Base-by-base conservation (phyloP, 768 basidiomycete species). In the Pisolithus marmoratus region DNA sequence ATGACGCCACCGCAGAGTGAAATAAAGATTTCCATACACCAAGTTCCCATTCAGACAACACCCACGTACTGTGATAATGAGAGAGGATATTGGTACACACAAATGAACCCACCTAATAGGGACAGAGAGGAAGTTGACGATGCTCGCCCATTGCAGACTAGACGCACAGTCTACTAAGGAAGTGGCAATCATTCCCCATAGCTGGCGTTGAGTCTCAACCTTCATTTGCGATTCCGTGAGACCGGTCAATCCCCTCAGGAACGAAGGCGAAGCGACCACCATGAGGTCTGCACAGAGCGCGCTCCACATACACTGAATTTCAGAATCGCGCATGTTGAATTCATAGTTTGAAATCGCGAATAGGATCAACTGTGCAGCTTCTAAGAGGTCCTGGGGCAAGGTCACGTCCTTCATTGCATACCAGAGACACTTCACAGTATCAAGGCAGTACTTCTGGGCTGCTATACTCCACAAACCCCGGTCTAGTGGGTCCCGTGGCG, bases 341-440 rank as follows among this genome's bases (percentile, higher is more conserved):
- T 67, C 59, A 31, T 68, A 69, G 49, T 72, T 70, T n/a, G 84
- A 57, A 15, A 83, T 57, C 0, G 70, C 69, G 0, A 64, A 66
- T 4, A 85, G 66, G 22, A 85, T 71, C 1, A 62, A 60, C 50
- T 77, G 75, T 11, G 82, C 79, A 1, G 71, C 63, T 5, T 66
- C 63, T 1, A 72, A 60, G 17, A 85, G 72, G 67, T 66, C 73
- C 8, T 66, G 29, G 1, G 59, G 38, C 19, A 67, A 58, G 46
- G 82, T 82, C 5, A 78, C 74, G 36, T 75, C 74, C 64, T 71
- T 75, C 63, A 78, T 70, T 12, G 74, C 70, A 17, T 57, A 65
- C 84, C 83, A 86, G 27, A 85, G 64, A 46, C 72, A 73, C 42
- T 62, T 60, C 11, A 79, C 64, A 26, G 74, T 64, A 2, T 52